Evolutionary conservation across 345 rosid genomes (phyloP).

Genomic region (Clausena lansium): DNA sequence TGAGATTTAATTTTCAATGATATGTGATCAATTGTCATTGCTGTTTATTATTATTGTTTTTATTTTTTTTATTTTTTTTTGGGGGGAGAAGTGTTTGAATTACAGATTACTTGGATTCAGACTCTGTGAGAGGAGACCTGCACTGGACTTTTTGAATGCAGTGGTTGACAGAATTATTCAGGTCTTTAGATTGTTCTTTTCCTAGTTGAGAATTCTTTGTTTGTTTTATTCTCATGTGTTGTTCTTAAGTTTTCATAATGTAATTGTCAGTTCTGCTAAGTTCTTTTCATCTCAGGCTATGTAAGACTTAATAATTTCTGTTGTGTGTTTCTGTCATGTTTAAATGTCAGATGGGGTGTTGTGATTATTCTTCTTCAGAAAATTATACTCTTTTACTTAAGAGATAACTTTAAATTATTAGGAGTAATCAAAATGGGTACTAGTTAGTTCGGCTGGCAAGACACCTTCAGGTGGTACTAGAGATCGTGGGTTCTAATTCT

Average conservation of each 20-base stretch:
- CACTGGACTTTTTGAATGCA: constrained; percentile 33
- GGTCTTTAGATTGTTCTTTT: constrained; percentile 37
- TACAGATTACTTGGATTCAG: constrained; percentile 85
- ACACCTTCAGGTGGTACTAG: neutral
- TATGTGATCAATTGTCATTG: neutral
- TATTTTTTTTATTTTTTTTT: neutral
- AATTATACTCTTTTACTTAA: neutral
- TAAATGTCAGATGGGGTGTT: neutral
- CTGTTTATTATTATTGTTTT: neutral
- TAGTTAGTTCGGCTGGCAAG: neutral
- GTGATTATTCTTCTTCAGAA: neutral
- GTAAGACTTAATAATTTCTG: neutral
- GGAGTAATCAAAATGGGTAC: neutral
- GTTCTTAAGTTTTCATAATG: neutral
- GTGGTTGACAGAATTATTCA: constrained; percentile 56
- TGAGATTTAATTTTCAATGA: neutral
- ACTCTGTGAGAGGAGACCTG: constrained; percentile 54
- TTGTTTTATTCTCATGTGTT: neutral
- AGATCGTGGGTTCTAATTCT: neutral
- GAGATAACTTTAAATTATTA: neutral
- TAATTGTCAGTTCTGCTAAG: constrained; percentile 1
- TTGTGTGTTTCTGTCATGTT: neutral
- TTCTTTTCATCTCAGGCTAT: neutral
- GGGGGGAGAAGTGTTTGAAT: constrained; percentile 56
- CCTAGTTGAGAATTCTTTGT: constrained; percentile 2